These are phyloP conservation scores for Schizosaccharomyces cryophilus DNA, from an alignment of 805 yeast genomes.

Conservation along the genomic window DNA sequence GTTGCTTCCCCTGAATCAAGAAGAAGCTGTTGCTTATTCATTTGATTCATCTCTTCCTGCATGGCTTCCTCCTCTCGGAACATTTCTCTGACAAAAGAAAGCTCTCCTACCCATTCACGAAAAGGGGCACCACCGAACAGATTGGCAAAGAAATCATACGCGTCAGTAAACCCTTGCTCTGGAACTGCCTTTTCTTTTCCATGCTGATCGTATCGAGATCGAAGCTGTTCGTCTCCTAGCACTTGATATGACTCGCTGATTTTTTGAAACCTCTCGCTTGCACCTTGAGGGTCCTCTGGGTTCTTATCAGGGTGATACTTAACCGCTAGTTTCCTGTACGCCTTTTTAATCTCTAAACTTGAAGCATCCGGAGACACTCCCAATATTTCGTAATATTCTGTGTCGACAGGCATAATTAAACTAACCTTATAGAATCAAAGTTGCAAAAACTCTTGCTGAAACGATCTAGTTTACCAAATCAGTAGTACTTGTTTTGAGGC, in stretches of 20 bases:
- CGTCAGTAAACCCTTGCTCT: slow-evolving; percentile 53
- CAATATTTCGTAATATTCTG: slow-evolving; percentile 50
- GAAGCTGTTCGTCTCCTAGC: slow-evolving; percentile 41
- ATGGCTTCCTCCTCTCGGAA: not conserved
- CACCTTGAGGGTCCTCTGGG: slow-evolving; percentile 65
- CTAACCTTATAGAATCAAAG: not conserved
- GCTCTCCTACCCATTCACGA: slow-evolving; percentile 46
- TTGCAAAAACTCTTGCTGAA: not conserved
- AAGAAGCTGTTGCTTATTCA: not conserved
- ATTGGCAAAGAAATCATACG: slow-evolving; percentile 56
- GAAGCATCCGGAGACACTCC: slow-evolving; percentile 48
- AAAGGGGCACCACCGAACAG: slow-evolving; percentile 89
- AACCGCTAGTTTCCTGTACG: slow-evolving; percentile 58
- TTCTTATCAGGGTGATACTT: slow-evolving; percentile 87
- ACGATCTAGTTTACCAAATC: too few relatives aligned
- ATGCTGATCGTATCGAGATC: slow-evolving; percentile 54
- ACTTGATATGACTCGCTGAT: slow-evolving; percentile 33
- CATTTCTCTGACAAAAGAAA: slow-evolving; percentile 11
- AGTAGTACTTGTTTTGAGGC: too few relatives aligned
- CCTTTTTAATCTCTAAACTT: slow-evolving; percentile 67
- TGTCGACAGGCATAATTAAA: not conserved
- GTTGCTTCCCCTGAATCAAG: slow-evolving; percentile 3
- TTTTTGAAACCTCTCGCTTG: slow-evolving; percentile 67
- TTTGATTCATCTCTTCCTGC: not conserved
- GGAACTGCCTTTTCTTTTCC: slow-evolving; percentile 62